Base-by-base conservation (phyloP, 1,284 basidiomycete species). In the Malassezia japonica region DNA sequence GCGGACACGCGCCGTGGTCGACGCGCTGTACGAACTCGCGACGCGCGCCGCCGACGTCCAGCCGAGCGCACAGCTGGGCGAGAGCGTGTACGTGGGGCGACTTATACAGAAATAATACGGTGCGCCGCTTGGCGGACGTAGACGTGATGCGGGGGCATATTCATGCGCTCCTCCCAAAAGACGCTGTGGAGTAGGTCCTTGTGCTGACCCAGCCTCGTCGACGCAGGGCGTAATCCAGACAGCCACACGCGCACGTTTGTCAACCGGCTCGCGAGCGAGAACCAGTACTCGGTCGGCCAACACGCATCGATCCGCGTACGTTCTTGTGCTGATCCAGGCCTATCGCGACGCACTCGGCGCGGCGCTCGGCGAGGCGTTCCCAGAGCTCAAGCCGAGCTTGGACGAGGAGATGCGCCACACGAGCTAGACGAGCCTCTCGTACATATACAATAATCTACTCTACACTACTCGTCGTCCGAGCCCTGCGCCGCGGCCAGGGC, bases 211-310 rank as follows among this genome's bases (percentile, higher is more conserved):
- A 60, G 58, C 28, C 59, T 67, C 55, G 56, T 72, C 13, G 70
- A 72, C 29, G 51, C 55, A 16, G 69, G 69, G 2, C 57, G 67
- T 34, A 72, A 72, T 40, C 70, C 68, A 8, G 70, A 72, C 52
- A 61, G 60, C 25, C 65, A 70, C 27, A 68, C 67, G 7, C 47
- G 67, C n/a, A 58, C 61, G 33, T 64, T 67, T 45, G 48, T 71
- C 36, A 61, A 60, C 25, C 53, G 68, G 10, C 54, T 72, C 28
- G 63, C 61, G 13, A 60, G 56, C 46, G 68, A 72, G 53, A 72
- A 71, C 36, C 70, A 72, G 58, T 67, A 68, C 43, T 63, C 68
- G 41, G 50, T 59, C 12, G 68, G 66, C 2, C 67, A 68, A 46
- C 57, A 62, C 42, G 37, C 41, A 29, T 48, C 57, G n/a, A 45